Evolutionary conservation across 208 protist genomes (phyloP).

Genomic region (Leishmania turanica): DNA sequence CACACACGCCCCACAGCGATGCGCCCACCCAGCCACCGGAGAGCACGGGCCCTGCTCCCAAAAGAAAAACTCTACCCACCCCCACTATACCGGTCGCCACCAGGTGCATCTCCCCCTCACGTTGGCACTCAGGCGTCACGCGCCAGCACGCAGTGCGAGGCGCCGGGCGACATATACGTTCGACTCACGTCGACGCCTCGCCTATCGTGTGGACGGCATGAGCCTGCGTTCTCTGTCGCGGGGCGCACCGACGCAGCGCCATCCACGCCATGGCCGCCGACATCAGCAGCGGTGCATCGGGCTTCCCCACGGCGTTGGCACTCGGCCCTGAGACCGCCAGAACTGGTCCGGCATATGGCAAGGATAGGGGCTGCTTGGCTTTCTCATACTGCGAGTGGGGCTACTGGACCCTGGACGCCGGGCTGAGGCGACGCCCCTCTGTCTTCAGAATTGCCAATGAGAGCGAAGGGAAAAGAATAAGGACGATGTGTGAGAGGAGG

Average conservation of each 20-base stretch:
- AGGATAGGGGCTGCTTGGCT: not conserved
- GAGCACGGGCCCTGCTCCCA: too few species aligned
- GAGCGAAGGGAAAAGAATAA: too few species aligned
- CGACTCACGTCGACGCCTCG: not conserved
- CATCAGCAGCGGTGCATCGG: not conserved
- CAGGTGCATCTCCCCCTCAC: too few species aligned
- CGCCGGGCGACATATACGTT: not conserved
- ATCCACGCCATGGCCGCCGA: not conserved
- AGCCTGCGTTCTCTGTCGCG: not conserved
- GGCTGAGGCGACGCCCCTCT: not conserved
- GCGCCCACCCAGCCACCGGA: too few species aligned
- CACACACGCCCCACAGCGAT: not conserved
- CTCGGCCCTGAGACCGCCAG: not conserved
- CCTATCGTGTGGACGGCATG: not conserved
- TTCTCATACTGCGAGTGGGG: not conserved
- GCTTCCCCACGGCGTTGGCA: not conserved
- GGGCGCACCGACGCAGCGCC: not conserved
- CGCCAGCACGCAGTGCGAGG: not conserved
- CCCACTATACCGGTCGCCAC: too few species aligned
- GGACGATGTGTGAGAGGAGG: not conserved
- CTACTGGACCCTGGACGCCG: too few species aligned
- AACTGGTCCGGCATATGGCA: not conserved
- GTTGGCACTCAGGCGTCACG: too few species aligned
- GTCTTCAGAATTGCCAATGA: too few species aligned
- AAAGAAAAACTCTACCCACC: not conserved